Conservation (phyloP, 148 eudicot genomes). For the Chenopodium quinoa region DNA sequence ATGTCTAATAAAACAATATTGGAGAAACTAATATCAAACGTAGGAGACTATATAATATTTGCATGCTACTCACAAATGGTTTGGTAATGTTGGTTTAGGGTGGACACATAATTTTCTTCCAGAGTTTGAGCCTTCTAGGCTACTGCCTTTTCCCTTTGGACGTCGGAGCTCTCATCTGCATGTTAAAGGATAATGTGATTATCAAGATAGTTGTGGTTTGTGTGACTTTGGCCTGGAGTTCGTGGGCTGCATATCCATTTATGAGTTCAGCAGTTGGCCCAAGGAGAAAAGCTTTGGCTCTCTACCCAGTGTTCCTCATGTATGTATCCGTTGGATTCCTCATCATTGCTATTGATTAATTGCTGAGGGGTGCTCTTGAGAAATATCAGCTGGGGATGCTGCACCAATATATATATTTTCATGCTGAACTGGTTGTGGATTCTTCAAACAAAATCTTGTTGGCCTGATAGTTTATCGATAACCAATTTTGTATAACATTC, state of each 20-base stretch:
- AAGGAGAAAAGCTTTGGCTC: constrained; percentile 93
- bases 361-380: neutral
- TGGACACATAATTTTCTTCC: constrained; percentile 98
- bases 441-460: constrained; percentile 18
- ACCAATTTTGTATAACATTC: constrained; percentile 34
- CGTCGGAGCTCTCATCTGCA: constrained; percentile 85
- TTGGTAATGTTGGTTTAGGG: constrained; percentile 50
- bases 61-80: constrained; percentile 6
- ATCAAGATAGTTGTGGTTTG: constrained; percentile 73
- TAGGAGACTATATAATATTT: neutral
- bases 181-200: constrained; percentile 78
- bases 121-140: constrained; percentile 89
- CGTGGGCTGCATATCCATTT: constrained; percentile 99
- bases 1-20: neutral
- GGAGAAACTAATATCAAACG: neutral
- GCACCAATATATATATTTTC: neutral
- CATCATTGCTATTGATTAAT: constrained; percentile 84
- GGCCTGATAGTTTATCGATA: constrained; percentile 16
- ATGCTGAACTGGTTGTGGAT: constrained; percentile 27
- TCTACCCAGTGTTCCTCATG: constrained; percentile 96
- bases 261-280: constrained; percentile 96
- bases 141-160: constrained; percentile 95
- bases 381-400: constrained; percentile 8
- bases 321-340: constrained; percentile 98
- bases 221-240: constrained; percentile 92